These are phyloP conservation scores for Funneliformis mosseae DNA, from an alignment of 192 early-diverging fungal genomes.

Conservation along the genomic window DNA sequence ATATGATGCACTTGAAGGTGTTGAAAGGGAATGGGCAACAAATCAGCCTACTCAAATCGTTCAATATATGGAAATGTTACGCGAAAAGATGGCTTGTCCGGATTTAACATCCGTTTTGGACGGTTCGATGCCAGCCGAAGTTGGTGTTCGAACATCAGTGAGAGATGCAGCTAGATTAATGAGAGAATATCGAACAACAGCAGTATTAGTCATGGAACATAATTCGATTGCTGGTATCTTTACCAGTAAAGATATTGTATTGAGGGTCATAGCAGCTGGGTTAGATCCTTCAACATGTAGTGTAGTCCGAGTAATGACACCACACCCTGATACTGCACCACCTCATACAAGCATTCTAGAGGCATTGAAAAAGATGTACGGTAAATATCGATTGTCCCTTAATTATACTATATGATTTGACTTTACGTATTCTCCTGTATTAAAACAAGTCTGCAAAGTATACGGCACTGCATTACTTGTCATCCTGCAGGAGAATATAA, in stretches of 20 bases:
- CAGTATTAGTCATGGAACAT: constrained; percentile 75
- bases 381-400: constrained; percentile 37
- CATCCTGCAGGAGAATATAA: constrained; percentile 14
- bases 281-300: constrained; percentile 87
- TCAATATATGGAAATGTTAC: constrained; percentile 72
- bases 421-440: neutral
- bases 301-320: constrained; percentile 97
- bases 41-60: constrained; percentile 65
- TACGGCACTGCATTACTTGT: constrained; percentile 1
- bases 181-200: constrained; percentile 72
- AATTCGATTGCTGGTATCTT: constrained; percentile 85
- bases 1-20: constrained; percentile 78
- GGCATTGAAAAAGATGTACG: constrained; percentile 83
- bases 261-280: constrained; percentile 85
- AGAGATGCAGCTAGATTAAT: constrained; percentile 75
- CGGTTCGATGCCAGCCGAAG: constrained; percentile 59
- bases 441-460: constrained; percentile 5
- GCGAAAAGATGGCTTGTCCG: constrained; percentile 90
- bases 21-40: constrained; percentile 81
- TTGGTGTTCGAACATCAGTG: constrained; percentile 66
- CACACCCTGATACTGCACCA: constrained; percentile 79
- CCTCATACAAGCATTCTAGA: constrained; percentile 76
- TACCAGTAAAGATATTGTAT: constrained; percentile 86
- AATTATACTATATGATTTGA: neutral
- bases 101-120: constrained; percentile 84